These are phyloP conservation scores for Boletellus sp. DNA, from an alignment of 768 basidiomycete genomes.

Conservation along the genomic window DNA sequence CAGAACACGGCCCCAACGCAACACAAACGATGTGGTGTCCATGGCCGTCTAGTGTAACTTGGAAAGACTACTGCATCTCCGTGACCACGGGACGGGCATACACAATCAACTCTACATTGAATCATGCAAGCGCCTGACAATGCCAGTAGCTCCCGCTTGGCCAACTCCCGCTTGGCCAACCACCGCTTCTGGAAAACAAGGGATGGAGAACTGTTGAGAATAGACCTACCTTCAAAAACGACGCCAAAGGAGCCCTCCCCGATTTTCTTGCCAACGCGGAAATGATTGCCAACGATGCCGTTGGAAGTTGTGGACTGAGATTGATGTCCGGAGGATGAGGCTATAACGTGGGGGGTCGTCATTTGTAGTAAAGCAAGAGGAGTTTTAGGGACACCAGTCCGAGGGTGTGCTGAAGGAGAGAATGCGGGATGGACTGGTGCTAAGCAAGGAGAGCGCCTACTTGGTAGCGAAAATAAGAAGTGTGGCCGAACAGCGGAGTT, in stretches of 20 bases:
- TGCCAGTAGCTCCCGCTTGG: constrained; percentile 4
- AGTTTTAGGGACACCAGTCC: constrained; percentile 28
- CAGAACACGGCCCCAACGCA: constrained; percentile 1
- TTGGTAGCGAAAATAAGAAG: constrained; percentile 28
- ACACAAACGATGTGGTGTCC: constrained; percentile 5
- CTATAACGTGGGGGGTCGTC: constrained; percentile 82
- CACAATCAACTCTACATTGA: constrained; percentile 1
- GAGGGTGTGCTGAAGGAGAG: constrained; percentile 22
- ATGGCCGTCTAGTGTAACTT: constrained; percentile 4
- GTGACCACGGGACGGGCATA: constrained; percentile 4
- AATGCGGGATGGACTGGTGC: constrained; percentile 20
- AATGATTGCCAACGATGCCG: constrained; percentile 77
- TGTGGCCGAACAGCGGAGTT: constrained; percentile 30
- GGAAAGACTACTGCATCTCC: constrained; percentile 5
- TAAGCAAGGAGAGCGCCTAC: constrained; percentile 21
- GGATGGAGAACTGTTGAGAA: constrained; percentile 4
- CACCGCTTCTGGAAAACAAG: background rate
- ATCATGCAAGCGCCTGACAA: constrained; percentile 12
- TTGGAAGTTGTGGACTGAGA: constrained; percentile 59
- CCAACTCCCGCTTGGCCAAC: constrained; percentile 1
- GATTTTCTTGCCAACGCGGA: constrained; percentile 96
- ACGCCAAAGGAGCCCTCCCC: constrained; percentile 99
- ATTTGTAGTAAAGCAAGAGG: constrained; percentile 34
- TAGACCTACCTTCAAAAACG: constrained; percentile 79
- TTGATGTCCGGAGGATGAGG: constrained; percentile 69